Base-by-base conservation (phyloP, 139 green algal species). In the Nannochloris sp. region DNA sequence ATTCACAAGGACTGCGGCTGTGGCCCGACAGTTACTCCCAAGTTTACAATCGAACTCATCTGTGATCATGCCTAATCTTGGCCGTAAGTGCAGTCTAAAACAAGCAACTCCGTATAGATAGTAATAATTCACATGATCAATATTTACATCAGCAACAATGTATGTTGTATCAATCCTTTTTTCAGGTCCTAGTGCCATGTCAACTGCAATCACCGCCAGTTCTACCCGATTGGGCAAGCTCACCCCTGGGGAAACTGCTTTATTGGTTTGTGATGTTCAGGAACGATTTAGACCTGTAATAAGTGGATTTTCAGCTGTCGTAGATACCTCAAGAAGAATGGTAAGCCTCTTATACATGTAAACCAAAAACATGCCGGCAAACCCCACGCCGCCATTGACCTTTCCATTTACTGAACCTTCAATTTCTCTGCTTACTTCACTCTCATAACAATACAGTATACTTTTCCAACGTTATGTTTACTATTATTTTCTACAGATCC, bases 201-300 rank as follows among this genome's bases (percentile, higher is more conserved):
- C 67, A 1, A 36, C 70, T 34, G 29, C 32, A 7, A 14, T 23
- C 13, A 12, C 31, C 2, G 30, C 39, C 24, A 24, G 4, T 13
- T n/a, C 23, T 24, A 38, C 9, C 7, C 31, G 53, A 15, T 42
- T 84, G 15, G 82, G 82, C 48, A 65, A 64, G 24, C 54, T 90
- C 47, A 13, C 53, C 5, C 61, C 79, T 10, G 62, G 31, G 12
- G 68, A 34, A 7, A 78, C 75, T 13, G 80, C 82, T 3, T 70
- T 92, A 0, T 75, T 92, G 3, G 76, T 92, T 0, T 93, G 87
- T 45, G 87, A 91, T 53, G 47, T 93, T 0, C 84, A 93, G 66
- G 85, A 93, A 48, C 79, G 83, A 6, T 93, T 93, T 60, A 62
- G 75, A 1, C 42, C 70, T n/a, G 30, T 86, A 2, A 92, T 95